phyloP scores from a whole-genome alignment of 768 basidiomycete species.

The Fibroporia radiculosa region DNA sequence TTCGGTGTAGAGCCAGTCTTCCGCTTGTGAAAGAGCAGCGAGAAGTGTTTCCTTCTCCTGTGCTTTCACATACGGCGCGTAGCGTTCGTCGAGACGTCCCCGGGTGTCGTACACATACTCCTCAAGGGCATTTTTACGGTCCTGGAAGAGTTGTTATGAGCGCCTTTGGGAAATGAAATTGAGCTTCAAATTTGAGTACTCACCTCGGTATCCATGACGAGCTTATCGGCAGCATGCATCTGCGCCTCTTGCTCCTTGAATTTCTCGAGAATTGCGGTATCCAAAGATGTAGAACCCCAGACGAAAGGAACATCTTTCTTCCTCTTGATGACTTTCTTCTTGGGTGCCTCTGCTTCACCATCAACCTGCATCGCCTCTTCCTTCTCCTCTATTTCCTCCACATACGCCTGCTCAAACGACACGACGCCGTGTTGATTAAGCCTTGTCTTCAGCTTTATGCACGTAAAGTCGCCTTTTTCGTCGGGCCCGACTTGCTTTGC shows the following conservation, averaged over 20 bases:
- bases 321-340: conserved; percentile 82
- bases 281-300: conserved; percentile 54
- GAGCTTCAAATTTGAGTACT: conserved; percentile 20
- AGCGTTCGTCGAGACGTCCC: conserved; percentile 85
- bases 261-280: conserved; percentile 52
- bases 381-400: conserved; percentile 75
- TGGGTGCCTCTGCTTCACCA: conserved; percentile 43
- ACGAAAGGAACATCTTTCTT: conserved; percentile 80
- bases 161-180: neutral
- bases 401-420: conserved; percentile 81
- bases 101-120: conserved; percentile 98
- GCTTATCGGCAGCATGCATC: conserved; percentile 90
- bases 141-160: conserved; percentile 37
- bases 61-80: conserved; percentile 64
- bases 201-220: conserved; percentile 96
- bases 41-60: conserved; percentile 76
- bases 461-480: conserved; percentile 63
- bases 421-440: conserved; percentile 81
- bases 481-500: conserved; percentile 74
- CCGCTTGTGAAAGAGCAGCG: conserved; percentile 62
- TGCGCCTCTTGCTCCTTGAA: conserved; percentile 77
- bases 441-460: conserved; percentile 87
- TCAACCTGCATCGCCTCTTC: conserved; percentile 61
- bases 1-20: conserved; percentile 97
- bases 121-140: conserved; percentile 97